These are phyloP conservation scores for Russula sp. DNA, from an alignment of 768 basidiomycete species.

Conservation along the genomic window DNA sequence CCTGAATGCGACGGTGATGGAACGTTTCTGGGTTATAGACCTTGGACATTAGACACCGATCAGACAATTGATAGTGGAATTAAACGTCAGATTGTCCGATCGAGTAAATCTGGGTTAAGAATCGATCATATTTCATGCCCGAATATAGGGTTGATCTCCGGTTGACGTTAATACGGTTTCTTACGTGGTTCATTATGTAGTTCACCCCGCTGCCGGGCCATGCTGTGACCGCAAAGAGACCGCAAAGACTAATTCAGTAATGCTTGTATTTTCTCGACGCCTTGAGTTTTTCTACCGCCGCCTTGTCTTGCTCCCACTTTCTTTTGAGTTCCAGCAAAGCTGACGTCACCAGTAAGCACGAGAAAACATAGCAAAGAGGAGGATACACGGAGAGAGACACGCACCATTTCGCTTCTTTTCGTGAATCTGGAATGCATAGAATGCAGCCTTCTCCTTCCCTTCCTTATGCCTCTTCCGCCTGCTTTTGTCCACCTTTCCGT, in stretches of 20 bases:
- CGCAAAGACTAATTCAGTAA: slow-evolving; percentile 41
- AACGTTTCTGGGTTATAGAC: neutral
- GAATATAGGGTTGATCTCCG: neutral
- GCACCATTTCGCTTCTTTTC: slow-evolving; percentile 83
- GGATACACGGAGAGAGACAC: slow-evolving; percentile 14
- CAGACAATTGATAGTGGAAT: neutral
- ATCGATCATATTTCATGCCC: neutral
- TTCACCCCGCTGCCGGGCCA: too few relatives aligned
- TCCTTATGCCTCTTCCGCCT: slow-evolving; percentile 59
- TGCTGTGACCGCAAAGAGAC: too few relatives aligned
- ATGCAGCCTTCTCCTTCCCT: slow-evolving; percentile 54
- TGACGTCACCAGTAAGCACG: slow-evolving; percentile 25
- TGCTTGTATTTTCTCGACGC: slow-evolving; percentile 80
- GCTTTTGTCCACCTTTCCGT: slow-evolving; percentile 28
- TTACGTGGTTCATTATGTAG: slow-evolving; percentile 10
- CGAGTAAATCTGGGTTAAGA: neutral
- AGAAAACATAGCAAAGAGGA: slow-evolving; percentile 7
- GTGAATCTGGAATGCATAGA: slow-evolving; percentile 88
- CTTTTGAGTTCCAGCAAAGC: slow-evolving; percentile 57
- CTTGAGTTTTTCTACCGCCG: slow-evolving; percentile 74
- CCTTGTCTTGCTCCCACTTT: slow-evolving; percentile 87
- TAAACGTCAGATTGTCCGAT: neutral
- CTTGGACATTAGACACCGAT: neutral
- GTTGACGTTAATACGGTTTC: neutral
- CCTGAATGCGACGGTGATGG: neutral